phyloP scores from a whole-genome alignment of 345 rosid species.

The Salix koriyanagi region DNA sequence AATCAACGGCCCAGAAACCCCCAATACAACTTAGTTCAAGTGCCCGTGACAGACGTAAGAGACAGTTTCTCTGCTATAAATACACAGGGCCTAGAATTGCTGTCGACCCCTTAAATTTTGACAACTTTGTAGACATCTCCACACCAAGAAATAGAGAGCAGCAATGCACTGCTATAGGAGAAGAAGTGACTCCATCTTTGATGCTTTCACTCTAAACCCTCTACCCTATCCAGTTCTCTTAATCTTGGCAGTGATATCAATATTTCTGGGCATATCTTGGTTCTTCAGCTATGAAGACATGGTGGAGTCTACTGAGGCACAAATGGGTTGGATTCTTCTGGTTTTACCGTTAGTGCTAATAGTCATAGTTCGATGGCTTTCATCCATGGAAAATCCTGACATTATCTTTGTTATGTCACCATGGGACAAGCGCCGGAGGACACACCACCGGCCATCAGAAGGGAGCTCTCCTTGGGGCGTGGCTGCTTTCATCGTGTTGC shows the following conservation, averaged over 20 bases:
- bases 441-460: conserved; percentile 42
- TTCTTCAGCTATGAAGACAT: conserved; percentile 54
- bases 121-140: not conserved
- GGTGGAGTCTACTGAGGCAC: conserved; percentile 50
- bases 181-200: conserved; percentile 52
- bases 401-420: conserved; percentile 43
- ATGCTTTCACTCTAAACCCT: conserved; percentile 65
- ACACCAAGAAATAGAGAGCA: not conserved
- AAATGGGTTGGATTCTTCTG: conserved; percentile 55
- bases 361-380: conserved; percentile 56
- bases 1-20: not conserved
- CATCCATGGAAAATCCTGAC: conserved; percentile 58
- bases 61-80: conserved; percentile 7
- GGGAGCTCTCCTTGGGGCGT: conserved; percentile 95
- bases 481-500: conserved; percentile 71
- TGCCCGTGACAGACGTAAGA: not conserved
- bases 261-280: conserved; percentile 66
- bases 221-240: conserved; percentile 81
- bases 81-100: not conserved
- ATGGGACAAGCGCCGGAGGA: conserved; percentile 45
- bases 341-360: conserved; percentile 50
- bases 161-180: conserved; percentile 34
- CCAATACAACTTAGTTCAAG: not conserved
- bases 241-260: conserved; percentile 50
- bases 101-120: conserved; percentile 3